Percentiles rank a stretch among this genome's conserved stretches.
Conservation (phyloP, 768 basidiomycete genomes). For the Strobilomyces confusus region DNA sequence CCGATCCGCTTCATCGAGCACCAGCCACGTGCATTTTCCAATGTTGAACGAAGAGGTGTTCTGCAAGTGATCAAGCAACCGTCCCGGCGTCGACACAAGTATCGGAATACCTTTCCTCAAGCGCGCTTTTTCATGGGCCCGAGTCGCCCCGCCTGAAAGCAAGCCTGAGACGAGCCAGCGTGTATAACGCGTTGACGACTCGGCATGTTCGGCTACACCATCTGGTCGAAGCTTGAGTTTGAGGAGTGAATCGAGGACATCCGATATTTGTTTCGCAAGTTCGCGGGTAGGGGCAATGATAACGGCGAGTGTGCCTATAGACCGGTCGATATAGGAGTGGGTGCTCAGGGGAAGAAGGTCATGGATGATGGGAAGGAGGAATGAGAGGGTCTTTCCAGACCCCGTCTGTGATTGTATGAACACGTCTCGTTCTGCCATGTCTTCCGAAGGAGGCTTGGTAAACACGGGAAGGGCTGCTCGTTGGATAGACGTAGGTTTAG, state of each 20-base stretch:
- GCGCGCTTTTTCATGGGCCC: constrained; percentile 92
- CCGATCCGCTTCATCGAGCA: constrained; percentile 95
- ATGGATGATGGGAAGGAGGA: constrained; percentile 91
- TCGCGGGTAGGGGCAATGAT: constrained; percentile 95
- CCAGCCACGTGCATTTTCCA: constrained; percentile 92
- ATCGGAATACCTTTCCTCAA: constrained; percentile 94
- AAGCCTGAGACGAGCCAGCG: constrained; percentile 94
- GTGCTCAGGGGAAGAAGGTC: constrained; percentile 88
- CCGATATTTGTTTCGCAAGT: constrained; percentile 93
- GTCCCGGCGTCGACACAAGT: constrained; percentile 92
- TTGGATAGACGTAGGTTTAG: constrained; percentile 89
- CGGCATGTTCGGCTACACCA: constrained; percentile 50
- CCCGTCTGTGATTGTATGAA: constrained; percentile 98
- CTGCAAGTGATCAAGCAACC: constrained; percentile 93
- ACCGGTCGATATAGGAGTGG: constrained; percentile 90
- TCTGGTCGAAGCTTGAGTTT: constrained; percentile 66
- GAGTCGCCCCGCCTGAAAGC: constrained; percentile 90
- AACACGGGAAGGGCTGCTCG: constrained; percentile 65
- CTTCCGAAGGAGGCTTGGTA: constrained; percentile 38
- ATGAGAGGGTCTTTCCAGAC: constrained; percentile 93
- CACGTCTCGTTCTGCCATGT: constrained; percentile 56
- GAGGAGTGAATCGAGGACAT: constrained; percentile 83
- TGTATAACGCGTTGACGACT: constrained; percentile 48
- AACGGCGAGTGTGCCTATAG: constrained; percentile 90
- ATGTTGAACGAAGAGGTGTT: constrained; percentile 91